Conservation (phyloP, 2,329 filamentous ascomycete species). For the Fusarium sp. region DNA sequence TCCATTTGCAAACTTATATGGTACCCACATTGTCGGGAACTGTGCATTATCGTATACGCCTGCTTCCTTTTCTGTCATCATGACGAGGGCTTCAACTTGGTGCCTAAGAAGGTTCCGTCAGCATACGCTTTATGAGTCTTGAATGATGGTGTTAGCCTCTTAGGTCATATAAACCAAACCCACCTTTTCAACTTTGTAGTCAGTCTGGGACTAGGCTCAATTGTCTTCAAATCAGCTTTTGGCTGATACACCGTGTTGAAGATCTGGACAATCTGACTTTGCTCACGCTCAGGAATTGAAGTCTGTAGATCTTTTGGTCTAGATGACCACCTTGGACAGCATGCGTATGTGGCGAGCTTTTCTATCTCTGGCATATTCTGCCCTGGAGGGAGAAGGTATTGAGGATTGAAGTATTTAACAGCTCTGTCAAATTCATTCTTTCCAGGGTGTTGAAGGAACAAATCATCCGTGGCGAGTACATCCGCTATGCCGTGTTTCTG, state of each 20-base stretch:
- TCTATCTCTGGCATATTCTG: slow-evolving; percentile 9
- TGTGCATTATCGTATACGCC: background rate
- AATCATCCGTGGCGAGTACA: slow-evolving; percentile 1
- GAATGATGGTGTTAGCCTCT: no score
- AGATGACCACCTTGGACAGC: background rate
- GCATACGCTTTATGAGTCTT: no score
- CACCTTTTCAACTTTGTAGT: background rate
- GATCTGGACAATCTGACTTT: background rate
- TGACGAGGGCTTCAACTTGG: slow-evolving; percentile 6
- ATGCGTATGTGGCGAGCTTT: background rate
- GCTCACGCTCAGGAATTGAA: background rate
- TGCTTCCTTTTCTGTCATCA: slow-evolving; percentile 16
- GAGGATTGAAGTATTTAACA: slow-evolving; percentile 11
- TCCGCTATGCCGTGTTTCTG: background rate
- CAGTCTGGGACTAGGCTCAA: background rate
- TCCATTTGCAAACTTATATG: background rate
- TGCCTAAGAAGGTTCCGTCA: background rate
- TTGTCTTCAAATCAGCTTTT: background rate
- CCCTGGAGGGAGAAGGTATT: slow-evolving; percentile 7
- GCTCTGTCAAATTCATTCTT: slow-evolving; percentile 2
- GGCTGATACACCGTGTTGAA: background rate
- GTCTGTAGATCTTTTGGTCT: background rate
- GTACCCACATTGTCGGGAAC: slow-evolving; percentile 11
- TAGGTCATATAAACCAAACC: background rate
- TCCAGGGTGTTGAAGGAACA: slow-evolving; percentile 14